phyloP scores from a whole-genome alignment of 192 early-diverging fungal genomes.

The Linnemannia exigua region DNA sequence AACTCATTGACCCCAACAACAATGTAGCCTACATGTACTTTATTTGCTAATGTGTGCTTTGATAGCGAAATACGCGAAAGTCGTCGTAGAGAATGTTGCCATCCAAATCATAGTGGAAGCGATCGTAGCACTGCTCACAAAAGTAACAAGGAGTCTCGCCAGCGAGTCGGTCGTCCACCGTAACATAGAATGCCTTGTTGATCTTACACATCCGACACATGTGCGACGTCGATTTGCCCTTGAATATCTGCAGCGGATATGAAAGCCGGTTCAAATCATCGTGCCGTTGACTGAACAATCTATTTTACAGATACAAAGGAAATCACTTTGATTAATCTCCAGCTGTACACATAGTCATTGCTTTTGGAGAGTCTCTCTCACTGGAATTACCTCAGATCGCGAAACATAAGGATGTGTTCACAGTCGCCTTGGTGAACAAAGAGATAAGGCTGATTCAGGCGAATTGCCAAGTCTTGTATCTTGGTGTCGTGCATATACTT shows the following conservation, averaged over 20 bases:
- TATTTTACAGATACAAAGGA: slow-evolving; percentile 6
- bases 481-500: slow-evolving; percentile 70
- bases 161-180: slow-evolving; percentile 77
- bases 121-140: slow-evolving; percentile 78
- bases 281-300: slow-evolving; percentile 31
- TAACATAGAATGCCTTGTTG: slow-evolving; percentile 72
- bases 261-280: slow-evolving; percentile 66
- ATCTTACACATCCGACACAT: slow-evolving; percentile 76
- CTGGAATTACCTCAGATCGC: slow-evolving; percentile 66
- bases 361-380: neutral
- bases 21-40: no score
- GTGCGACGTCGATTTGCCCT: slow-evolving; percentile 64
- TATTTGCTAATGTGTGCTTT: no score
- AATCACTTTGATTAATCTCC: neutral
- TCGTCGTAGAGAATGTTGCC: slow-evolving; percentile 68
- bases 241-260: slow-evolving; percentile 72
- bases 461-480: slow-evolving; percentile 76
- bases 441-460: slow-evolving; percentile 75
- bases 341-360: neutral
- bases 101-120: slow-evolving; percentile 75
- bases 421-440: slow-evolving; percentile 87
- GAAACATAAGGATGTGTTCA: slow-evolving; percentile 81
- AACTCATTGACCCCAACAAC: no score
- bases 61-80: slow-evolving; percentile 48
- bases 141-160: slow-evolving; percentile 79